Conservation (phyloP, 1,139 yeast species). For the Taphrina confusa region DNA sequence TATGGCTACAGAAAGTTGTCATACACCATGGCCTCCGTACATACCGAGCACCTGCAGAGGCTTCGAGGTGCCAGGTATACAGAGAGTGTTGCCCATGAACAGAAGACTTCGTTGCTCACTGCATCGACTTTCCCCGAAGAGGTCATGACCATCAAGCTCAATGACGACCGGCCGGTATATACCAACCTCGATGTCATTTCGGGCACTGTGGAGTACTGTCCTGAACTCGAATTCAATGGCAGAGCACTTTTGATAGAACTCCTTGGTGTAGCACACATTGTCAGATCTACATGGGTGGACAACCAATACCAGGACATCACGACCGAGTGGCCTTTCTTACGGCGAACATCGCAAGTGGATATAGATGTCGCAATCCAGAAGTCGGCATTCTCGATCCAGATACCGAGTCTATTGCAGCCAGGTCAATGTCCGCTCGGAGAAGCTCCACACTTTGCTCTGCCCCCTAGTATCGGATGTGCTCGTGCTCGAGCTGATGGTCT, state of each 20-base stretch:
- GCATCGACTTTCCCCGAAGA: constrained; percentile 1
- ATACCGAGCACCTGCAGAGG: too few species aligned
- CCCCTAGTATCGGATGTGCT: neutral
- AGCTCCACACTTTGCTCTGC: constrained; percentile 7
- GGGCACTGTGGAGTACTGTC: constrained; percentile 2
- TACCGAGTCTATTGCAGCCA: constrained; percentile 25
- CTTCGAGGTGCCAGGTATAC: neutral
- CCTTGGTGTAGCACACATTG: constrained; percentile 17
- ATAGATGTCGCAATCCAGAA: neutral
- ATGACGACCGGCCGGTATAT: neutral
- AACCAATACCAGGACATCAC: neutral
- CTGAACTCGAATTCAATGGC: neutral
- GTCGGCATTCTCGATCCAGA: constrained; percentile 15
- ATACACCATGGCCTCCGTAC: too few species aligned
- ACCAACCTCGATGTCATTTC: constrained; percentile 2
- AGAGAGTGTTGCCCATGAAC: neutral
- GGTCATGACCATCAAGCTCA: neutral
- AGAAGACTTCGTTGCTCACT: neutral
- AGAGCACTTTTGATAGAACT: constrained; percentile 1
- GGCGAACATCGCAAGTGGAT: neutral
- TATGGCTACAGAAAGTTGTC: too few species aligned
- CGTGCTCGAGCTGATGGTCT: neutral
- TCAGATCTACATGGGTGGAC: neutral
- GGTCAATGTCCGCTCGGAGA: constrained; percentile 28
- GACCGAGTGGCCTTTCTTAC: constrained; percentile 21